These are phyloP conservation scores for Piper longum DNA, from an alignment of 164 flowering plant genomes.

Conservation along the genomic window DNA sequence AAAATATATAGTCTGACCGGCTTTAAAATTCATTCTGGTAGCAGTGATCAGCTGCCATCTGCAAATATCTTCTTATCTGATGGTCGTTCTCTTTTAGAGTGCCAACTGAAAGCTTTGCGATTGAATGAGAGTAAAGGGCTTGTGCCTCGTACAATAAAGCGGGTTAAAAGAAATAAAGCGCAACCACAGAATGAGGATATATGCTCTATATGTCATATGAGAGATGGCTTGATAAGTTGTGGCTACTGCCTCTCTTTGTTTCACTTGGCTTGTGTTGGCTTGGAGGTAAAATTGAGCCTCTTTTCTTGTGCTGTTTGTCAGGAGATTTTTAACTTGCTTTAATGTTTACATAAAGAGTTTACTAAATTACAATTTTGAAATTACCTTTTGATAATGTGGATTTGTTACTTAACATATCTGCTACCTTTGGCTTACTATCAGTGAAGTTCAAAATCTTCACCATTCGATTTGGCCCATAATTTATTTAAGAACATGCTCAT, in stretches of 20 bases:
- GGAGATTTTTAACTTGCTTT: too few species aligned
- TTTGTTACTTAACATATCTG: too few species aligned
- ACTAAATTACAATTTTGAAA: too few species aligned
- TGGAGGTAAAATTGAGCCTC: not conserved
- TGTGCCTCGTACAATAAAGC: constrained; percentile 2
- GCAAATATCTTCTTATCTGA: constrained; percentile 56
- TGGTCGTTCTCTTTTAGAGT: constrained; percentile 72
- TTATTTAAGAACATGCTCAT: not conserved
- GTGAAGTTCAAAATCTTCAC: too few species aligned
- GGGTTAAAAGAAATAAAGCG: constrained; percentile 7
- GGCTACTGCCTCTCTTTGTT: not conserved
- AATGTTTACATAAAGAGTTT: not conserved
- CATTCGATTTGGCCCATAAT: too few species aligned
- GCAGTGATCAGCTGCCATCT: constrained; percentile 28
- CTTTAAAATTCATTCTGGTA: constrained; percentile 66
- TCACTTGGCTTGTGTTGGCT: not conserved
- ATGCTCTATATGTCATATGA: constrained; percentile 40
- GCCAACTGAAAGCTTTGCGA: constrained; percentile 33
- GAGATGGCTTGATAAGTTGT: not conserved
- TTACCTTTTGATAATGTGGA: too few species aligned
- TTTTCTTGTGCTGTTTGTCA: not conserved
- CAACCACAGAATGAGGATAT: constrained; percentile 31
- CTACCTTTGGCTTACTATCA: not conserved
- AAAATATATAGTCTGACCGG: constrained; percentile 25
- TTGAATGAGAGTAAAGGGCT: constrained; percentile 5